A percentile compares a stretch with the other conserved stretches of the same genome.
These are phyloP conservation scores for Brachypodium distachyon DNA, from an alignment of 202 grass and related monocot genomes.

Conservation along the genomic window DNA sequence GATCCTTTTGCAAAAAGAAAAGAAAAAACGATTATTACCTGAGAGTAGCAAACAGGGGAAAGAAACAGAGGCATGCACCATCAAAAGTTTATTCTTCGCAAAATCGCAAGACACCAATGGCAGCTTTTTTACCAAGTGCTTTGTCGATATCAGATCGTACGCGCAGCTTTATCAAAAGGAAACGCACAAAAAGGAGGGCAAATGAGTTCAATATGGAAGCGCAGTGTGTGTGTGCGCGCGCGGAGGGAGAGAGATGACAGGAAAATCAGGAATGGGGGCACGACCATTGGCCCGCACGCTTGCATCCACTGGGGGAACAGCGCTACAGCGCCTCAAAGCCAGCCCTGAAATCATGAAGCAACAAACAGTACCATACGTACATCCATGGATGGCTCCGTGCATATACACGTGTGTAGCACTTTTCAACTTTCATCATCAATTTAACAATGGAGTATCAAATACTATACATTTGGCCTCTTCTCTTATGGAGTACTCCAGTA, in stretches of 20 bases:
- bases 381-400: neutral
- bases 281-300: conserved; percentile 19
- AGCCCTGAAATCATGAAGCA: neutral
- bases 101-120: conserved; percentile 7
- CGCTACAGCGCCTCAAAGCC: conserved; percentile 12
- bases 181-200: conserved; percentile 6
- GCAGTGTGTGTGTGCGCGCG: conserved; percentile 9
- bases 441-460: neutral
- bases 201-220: conserved; percentile 8
- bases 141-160: conserved; percentile 17
- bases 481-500: neutral
- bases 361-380: neutral
- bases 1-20: too few relatives aligned
- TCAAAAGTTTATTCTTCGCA: conserved; percentile 16
- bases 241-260: too few relatives aligned
- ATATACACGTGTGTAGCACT: conserved; percentile 5
- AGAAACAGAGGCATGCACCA: neutral
- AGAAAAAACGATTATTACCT: neutral
- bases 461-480: neutral
- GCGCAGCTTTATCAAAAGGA: conserved; percentile 26
- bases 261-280: conserved; percentile 1
- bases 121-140: conserved; percentile 13
- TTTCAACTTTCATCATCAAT: neutral
- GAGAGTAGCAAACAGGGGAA: neutral
- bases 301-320: conserved; percentile 49